These are phyloP conservation scores for Populus nigra DNA, from an alignment of 345 rosid species.

Conservation along the genomic window DNA sequence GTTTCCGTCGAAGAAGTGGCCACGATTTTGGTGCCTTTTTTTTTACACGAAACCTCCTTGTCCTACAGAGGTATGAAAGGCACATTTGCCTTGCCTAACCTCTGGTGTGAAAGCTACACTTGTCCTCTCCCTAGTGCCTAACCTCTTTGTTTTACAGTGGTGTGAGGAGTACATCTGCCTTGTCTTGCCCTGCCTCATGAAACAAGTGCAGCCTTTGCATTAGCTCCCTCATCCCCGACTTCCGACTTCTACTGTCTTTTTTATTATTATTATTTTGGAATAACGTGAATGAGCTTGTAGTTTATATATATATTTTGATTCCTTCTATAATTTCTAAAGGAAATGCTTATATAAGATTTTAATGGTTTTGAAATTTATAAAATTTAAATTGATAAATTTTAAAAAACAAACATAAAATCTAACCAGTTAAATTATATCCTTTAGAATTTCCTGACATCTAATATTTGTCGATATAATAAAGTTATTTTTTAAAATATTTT, in stretches of 20 bases:
- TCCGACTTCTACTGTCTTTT: too few relatives aligned
- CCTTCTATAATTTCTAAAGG: rapidly evolving
- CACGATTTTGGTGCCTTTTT: background rate
- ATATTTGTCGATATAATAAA: too few relatives aligned
- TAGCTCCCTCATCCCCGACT: constrained; percentile 20
- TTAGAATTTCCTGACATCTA: rapidly evolving
- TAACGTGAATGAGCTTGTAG: too few relatives aligned
- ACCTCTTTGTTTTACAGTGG: background rate
- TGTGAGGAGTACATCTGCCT: too few relatives aligned
- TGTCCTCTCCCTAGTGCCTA: background rate
- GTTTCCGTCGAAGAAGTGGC: background rate
- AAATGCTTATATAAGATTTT: too few relatives aligned
- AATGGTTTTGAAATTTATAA: rapidly evolving
- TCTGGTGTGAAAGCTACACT: background rate
- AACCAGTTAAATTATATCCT: rapidly evolving
- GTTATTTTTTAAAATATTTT: too few relatives aligned
- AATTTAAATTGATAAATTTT: rapidly evolving
- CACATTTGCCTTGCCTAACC: background rate
- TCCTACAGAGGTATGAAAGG: background rate
- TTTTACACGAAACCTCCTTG: background rate
- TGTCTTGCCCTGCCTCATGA: background rate
- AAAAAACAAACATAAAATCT: rapidly evolving
- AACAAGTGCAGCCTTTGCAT: constrained; percentile 16
- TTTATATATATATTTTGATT: too few relatives aligned
- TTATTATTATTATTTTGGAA: too few relatives aligned